Conservation (phyloP, 1,139 yeast species). For the Suhomyces taliae region DNA sequence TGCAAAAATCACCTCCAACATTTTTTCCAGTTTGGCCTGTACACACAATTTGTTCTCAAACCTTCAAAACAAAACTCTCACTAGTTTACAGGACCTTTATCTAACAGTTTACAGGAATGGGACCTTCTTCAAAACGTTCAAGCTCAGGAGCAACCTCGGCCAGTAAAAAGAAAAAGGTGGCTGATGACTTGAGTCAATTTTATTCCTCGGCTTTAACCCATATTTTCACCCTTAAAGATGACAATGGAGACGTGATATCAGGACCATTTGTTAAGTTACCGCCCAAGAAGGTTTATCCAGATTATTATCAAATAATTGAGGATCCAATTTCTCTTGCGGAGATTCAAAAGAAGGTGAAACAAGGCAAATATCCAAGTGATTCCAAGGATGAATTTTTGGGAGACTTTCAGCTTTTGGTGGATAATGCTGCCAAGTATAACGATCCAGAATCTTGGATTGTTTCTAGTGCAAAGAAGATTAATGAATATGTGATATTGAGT, state of each 20-base stretch:
- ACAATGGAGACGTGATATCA: slow-evolving; percentile 35
- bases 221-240: slow-evolving; percentile 32
- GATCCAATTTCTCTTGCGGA: slow-evolving; percentile 71
- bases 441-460: slow-evolving; percentile 65
- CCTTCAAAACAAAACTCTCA: neutral
- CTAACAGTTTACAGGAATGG: slow-evolving; percentile 5
- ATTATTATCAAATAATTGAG: slow-evolving; percentile 66
- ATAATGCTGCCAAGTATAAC: slow-evolving; percentile 63
- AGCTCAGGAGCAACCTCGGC: slow-evolving; percentile 7
- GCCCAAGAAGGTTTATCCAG: slow-evolving; percentile 73
- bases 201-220: slow-evolving; percentile 27
- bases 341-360: slow-evolving; percentile 48
- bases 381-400: slow-evolving; percentile 43
- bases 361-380: slow-evolving; percentile 29
- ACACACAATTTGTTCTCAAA: neutral
- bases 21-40: too few relatives aligned
- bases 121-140: slow-evolving; percentile 13
- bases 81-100: neutral
- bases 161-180: slow-evolving; percentile 17
- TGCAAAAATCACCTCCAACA: too few relatives aligned
- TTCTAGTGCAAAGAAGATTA: slow-evolving; percentile 47
- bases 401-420: slow-evolving; percentile 57
- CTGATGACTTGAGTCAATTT: slow-evolving; percentile 27
- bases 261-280: slow-evolving; percentile 70
- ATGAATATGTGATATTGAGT: slow-evolving; percentile 45